Base-by-base conservation (phyloP, 306 rosid genomes). In the Quercus aquifolioides region DNA sequence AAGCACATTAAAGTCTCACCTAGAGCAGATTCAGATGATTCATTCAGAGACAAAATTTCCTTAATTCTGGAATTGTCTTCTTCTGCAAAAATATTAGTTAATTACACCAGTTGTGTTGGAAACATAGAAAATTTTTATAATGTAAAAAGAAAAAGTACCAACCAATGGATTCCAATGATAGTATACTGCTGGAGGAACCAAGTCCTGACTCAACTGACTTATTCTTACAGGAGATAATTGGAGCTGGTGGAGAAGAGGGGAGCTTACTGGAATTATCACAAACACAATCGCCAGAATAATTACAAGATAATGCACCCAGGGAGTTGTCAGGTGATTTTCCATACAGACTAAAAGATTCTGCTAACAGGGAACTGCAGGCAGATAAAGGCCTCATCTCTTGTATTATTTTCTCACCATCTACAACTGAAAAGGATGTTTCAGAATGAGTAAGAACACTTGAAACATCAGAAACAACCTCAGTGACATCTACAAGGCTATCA, bases 121-220 rank as follows among this genome's bases (percentile, higher is more conserved):
- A 74, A 73, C 15, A 74, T 65, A 79, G 55, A 69, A 60, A 62
- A 75, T n/a, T 23, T 76, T 14, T 55, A 55, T 60, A 19, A 52
- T 12, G 49, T 15, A 59, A 67, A 43, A 79, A 83, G 51, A 38
- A 30, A 28, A 74, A 76, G 85, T 79, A 89, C 88, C 69, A 73
- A 93, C 97, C 98, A 20, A 57, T 51, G 60, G 92, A 81, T 69
- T 85, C 80, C 69, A 68, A 75, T 65, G 86, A 77, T 17, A 76
- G 81, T 70, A 46, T 55, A 70, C 76, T 20, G 52, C 80, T 59
- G 76, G 82, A 81, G 70, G 89, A 84, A 86, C 65, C 73, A 65
- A 71, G 77, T 75, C 80, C 82, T 63, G 6, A 77, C 55, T 75
- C 69, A 1, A 60, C 69, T 54, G 76, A 77, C 80, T 74, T 79